Percentiles rank a stretch among this genome's conserved stretches.
Evolutionary conservation across 2,329 filamentous ascomycete species (phyloP).

Genomic region (Cordyceps farinosa): DNA sequence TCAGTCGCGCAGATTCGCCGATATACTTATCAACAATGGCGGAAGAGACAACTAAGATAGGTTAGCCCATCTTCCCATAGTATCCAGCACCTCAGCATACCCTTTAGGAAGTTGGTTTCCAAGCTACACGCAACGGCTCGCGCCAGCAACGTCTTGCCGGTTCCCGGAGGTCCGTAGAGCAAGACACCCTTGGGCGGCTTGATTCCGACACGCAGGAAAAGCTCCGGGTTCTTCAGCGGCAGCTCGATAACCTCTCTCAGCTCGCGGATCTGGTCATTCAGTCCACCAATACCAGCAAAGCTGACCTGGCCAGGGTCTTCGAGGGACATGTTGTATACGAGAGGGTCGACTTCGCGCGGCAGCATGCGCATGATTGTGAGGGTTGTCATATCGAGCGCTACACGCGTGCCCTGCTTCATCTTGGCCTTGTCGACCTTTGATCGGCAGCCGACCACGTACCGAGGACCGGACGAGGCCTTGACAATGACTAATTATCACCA

Average conservation of each 20-base stretch:
- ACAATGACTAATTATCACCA: slow-evolving; percentile 74
- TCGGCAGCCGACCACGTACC: slow-evolving; percentile 97
- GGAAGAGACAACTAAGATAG: slow-evolving; percentile 78
- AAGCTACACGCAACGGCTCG: slow-evolving; percentile 93
- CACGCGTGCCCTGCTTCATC: slow-evolving; percentile 96
- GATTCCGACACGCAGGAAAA: slow-evolving; percentile 95
- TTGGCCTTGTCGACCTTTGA: slow-evolving; percentile 97
- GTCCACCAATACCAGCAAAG: slow-evolving; percentile 93
- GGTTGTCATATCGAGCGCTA: slow-evolving; percentile 98
- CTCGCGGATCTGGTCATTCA: slow-evolving; percentile 98
- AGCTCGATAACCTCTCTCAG: slow-evolving; percentile 96
- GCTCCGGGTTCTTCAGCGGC: slow-evolving; percentile 96
- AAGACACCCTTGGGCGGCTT: slow-evolving; percentile 98
- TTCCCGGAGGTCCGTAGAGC: slow-evolving; percentile 93
- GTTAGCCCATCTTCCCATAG: slow-evolving; percentile 19
- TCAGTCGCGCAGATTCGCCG: slow-evolving; percentile 92
- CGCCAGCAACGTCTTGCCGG: slow-evolving; percentile 91
- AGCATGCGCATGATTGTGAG: slow-evolving; percentile 99
- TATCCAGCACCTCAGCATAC: slow-evolving; percentile 44
- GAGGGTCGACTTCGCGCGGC: slow-evolving; percentile 92
- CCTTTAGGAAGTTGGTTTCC: slow-evolving; percentile 98
- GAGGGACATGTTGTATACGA: slow-evolving; percentile 99
- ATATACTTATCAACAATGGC: slow-evolving; percentile 99
- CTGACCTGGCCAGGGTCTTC: slow-evolving; percentile 97
- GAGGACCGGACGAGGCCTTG: slow-evolving; percentile 92